phyloP scores from a whole-genome alignment of 2,329 filamentous ascomycete genomes.

The Scopulariopsis brevicaulis region DNA sequence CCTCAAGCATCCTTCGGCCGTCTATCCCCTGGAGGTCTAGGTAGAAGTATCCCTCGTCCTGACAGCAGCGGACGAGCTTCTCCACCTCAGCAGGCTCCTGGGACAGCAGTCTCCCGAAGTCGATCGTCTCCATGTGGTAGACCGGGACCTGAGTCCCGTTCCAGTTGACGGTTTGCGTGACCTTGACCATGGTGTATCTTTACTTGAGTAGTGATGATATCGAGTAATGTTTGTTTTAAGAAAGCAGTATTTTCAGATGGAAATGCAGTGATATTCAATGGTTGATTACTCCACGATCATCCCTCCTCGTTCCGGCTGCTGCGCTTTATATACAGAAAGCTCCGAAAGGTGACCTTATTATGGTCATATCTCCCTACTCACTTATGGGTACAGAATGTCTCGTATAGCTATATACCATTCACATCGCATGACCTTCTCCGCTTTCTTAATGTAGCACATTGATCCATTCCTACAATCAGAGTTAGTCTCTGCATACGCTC shows the following conservation, averaged over 20 bases:
- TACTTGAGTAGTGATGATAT: not conserved
- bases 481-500: too few relatives aligned
- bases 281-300: too few relatives aligned
- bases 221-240: not conserved
- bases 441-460: not conserved
- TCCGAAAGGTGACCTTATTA: too few relatives aligned
- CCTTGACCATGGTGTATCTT: not conserved
- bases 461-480: not conserved
- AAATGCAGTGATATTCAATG: not conserved
- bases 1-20: constrained; percentile 37
- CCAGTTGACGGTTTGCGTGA: constrained; percentile 30
- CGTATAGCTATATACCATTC: not conserved
- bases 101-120: constrained; percentile 38
- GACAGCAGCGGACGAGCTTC: constrained; percentile 34
- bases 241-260: not conserved
- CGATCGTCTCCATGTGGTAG: constrained; percentile 38
- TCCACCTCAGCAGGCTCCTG: constrained; percentile 42
- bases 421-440: not conserved
- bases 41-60: constrained; percentile 43
- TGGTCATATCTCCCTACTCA: too few relatives aligned
- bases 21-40: constrained; percentile 40
- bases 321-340: not conserved
- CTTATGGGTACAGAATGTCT: too few relatives aligned
- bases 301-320: not conserved
- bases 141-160: constrained; percentile 36